Percentiles rank a stretch among this genome's conserved stretches.
Conservation (phyloP, 2,329 filamentous ascomycete genomes). For the Aspergillus awamori region DNA sequence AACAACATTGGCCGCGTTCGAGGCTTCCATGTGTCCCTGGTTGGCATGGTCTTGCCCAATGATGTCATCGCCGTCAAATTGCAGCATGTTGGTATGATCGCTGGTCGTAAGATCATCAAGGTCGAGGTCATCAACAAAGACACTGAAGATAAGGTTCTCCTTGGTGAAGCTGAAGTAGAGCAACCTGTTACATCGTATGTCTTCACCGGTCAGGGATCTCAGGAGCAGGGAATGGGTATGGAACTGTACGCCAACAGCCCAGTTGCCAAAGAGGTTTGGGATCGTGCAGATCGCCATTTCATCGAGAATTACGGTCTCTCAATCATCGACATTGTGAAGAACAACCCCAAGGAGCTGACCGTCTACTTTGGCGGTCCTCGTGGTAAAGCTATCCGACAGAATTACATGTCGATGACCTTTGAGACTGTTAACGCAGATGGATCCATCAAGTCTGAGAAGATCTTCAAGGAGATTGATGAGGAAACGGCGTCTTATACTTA, state of each 20-base stretch:
- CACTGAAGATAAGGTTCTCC: slow-evolving; percentile 91
- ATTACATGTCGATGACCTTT: slow-evolving; percentile 99
- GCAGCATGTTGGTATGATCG: slow-evolving; percentile 96
- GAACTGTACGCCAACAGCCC: slow-evolving; percentile 91
- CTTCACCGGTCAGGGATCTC: slow-evolving; percentile 96
- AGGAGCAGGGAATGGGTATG: slow-evolving; percentile 99
- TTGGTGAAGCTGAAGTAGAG: slow-evolving; percentile 95
- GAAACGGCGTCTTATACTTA: slow-evolving; percentile 95
- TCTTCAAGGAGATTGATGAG: slow-evolving; percentile 97
- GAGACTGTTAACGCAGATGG: slow-evolving; percentile 95
- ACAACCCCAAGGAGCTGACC: slow-evolving; percentile 98
- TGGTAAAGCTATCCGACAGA: slow-evolving; percentile 95
- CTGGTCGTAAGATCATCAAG: slow-evolving; percentile 98
- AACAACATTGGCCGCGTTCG: slow-evolving; percentile 97
- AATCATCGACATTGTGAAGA: slow-evolving; percentile 98
- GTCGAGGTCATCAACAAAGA: slow-evolving; percentile 95
- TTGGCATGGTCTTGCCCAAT: slow-evolving; percentile 98
- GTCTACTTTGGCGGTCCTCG: slow-evolving; percentile 96
- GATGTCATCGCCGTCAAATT: slow-evolving; percentile 94
- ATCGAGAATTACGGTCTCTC: slow-evolving; percentile 98
- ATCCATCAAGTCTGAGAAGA: slow-evolving; percentile 95
- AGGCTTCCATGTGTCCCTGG: slow-evolving; percentile 93
- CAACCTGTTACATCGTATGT: slow-evolving; percentile 96
- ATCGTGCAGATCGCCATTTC: slow-evolving; percentile 95
- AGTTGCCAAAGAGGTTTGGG: slow-evolving; percentile 97